These are phyloP conservation scores for Pontederia crassipes DNA, from an alignment of 176 grass and related monocot genomes.

Conservation along the genomic window DNA sequence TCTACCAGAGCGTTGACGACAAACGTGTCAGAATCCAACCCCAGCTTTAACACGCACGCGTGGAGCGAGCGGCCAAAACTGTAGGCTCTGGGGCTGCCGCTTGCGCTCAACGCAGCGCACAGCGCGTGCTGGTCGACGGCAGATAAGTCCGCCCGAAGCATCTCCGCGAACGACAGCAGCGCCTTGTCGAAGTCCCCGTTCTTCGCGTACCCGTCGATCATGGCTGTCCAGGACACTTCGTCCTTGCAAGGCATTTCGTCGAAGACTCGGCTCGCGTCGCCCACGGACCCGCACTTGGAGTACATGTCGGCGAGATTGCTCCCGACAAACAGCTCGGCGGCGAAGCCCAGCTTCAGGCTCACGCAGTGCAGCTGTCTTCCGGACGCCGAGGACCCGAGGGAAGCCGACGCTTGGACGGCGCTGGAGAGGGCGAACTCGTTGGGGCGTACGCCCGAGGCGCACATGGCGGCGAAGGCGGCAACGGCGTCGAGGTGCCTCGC, in stretches of 20 bases:
- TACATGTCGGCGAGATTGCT: conserved; percentile 58
- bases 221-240: conserved; percentile 49
- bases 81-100: conserved; percentile 25
- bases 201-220: conserved; percentile 56
- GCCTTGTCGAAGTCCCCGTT: conserved; percentile 27
- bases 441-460: conserved; percentile 18
- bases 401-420: conserved; percentile 31
- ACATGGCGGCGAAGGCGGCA: conserved; percentile 38
- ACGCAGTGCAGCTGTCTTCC: conserved; percentile 42
- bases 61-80: conserved; percentile 32
- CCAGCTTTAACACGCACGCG: conserved; percentile 27
- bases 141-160: conserved; percentile 26
- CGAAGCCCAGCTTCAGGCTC: conserved; percentile 23
- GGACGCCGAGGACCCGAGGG: conserved; percentile 1
- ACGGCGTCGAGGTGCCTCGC: conserved; percentile 30
- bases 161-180: conserved; percentile 32
- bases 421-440: conserved; percentile 58
- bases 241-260: conserved; percentile 54
- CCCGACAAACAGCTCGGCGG: conserved; percentile 39
- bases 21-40: conserved; percentile 26
- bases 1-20: conserved; percentile 30
- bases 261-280: conserved; percentile 36
- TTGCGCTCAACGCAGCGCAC: conserved; percentile 37
- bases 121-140: conserved; percentile 42
- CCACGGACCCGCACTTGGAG: conserved; percentile 31